phyloP scores from a whole-genome alignment of 306 rosid genomes.

The Vachellia collinsii region DNA sequence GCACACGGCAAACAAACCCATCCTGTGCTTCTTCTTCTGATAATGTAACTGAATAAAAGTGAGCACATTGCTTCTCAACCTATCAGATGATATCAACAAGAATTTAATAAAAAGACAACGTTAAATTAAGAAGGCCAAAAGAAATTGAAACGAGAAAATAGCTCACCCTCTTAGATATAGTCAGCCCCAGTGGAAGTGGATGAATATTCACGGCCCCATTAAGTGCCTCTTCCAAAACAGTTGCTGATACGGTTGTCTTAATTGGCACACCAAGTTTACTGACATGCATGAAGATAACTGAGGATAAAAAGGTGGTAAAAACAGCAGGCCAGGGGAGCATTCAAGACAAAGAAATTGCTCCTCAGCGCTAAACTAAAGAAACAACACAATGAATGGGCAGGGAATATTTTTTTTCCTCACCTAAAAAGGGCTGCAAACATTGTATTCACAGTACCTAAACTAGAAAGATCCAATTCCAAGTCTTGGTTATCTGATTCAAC shows the following conservation, averaged over 20 bases:
- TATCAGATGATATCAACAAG: conserved; percentile 42
- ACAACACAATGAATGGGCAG: conserved; percentile 21
- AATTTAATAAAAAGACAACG: conserved; percentile 15
- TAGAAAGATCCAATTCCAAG: conserved; percentile 96
- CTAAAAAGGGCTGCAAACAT: conserved; percentile 99
- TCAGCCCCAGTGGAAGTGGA: conserved; percentile 73
- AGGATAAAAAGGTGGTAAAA: conserved; percentile 15
- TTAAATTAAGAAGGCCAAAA: conserved; percentile 17
- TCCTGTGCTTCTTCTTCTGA: conserved; percentile 78
- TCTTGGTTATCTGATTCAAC: conserved; percentile 92
- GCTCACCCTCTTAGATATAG: conserved; percentile 68
- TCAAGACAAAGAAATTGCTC: neutral
- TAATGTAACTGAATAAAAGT: conserved; percentile 82
- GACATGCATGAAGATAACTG: conserved; percentile 28
- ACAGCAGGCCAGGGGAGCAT: neutral
- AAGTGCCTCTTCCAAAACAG: conserved; percentile 93
- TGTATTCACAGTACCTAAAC: conserved; percentile 93
- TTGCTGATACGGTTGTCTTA: conserved; percentile 95
- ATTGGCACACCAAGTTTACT: conserved; percentile 99
- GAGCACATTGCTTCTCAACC: conserved; percentile 99
- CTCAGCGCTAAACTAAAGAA: conserved; percentile 15
- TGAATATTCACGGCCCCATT: conserved; percentile 65
- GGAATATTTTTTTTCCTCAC: conserved; percentile 41
- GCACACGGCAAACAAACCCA: conserved; percentile 96
- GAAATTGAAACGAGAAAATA: conserved; percentile 11